Evolutionary conservation across 805 yeast species (phyloP).

Genomic region (Ogataea wickerhamii): DNA sequence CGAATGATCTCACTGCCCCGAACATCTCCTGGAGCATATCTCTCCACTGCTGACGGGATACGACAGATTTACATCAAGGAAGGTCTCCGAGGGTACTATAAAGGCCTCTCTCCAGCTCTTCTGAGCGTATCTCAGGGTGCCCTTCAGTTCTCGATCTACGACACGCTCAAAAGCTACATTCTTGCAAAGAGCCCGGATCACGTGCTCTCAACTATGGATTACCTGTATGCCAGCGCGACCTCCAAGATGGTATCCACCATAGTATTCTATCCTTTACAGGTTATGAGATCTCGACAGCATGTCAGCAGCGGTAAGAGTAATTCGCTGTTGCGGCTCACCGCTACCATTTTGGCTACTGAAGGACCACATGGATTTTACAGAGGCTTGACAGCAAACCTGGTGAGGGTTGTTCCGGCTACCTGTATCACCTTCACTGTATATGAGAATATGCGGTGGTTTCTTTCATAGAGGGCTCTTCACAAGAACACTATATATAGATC

Average conservation of each 20-base stretch:
- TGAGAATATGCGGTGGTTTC: constrained; percentile 49
- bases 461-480: constrained; percentile 6
- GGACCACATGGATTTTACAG: constrained; percentile 74
- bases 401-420: constrained; percentile 89
- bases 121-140: constrained; percentile 88
- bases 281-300: constrained; percentile 74
- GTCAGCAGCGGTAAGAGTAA: constrained; percentile 31
- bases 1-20: constrained; percentile 65
- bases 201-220: constrained; percentile 48
- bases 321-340: constrained; percentile 34
- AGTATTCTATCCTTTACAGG: constrained; percentile 79
- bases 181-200: constrained; percentile 18
- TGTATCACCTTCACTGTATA: constrained; percentile 86
- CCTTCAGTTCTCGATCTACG: constrained; percentile 82
- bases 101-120: constrained; percentile 73
- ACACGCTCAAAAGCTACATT: constrained; percentile 54
- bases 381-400: constrained; percentile 73
- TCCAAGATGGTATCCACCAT: constrained; percentile 69
- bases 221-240: constrained; percentile 59
- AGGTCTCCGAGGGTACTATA: constrained; percentile 73
- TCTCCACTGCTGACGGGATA: constrained; percentile 55
- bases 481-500: too few relatives aligned
- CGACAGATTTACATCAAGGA: constrained; percentile 43
- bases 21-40: constrained; percentile 48
- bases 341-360: constrained; percentile 41